phyloP scores from a whole-genome alignment of 306 rosid genomes.

The Prunus dulcis region DNA sequence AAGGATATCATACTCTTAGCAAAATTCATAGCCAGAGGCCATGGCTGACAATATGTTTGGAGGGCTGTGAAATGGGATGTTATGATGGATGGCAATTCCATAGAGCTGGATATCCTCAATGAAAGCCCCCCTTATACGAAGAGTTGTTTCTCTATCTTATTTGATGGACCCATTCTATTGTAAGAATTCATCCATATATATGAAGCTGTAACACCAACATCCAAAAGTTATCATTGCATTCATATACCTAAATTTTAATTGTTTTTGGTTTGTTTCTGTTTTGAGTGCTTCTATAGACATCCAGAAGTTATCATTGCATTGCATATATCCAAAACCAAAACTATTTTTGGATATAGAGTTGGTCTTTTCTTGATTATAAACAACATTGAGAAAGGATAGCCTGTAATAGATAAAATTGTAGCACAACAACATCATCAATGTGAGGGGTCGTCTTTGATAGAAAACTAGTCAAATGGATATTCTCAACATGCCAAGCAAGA shows the following conservation, averaged over 20 bases:
- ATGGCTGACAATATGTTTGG: constrained; percentile 29
- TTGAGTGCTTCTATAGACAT: too few species aligned
- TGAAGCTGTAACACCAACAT: too few species aligned
- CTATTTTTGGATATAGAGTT: too few species aligned
- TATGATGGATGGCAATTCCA: constrained; percentile 42
- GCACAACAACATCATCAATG: not conserved
- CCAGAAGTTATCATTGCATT: too few species aligned
- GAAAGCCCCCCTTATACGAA: not conserved
- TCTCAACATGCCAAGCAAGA: not conserved
- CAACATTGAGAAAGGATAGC: not conserved
- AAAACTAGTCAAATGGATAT: not conserved
- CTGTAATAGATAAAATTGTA: not conserved
- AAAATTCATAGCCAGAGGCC: constrained; percentile 12
- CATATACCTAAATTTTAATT: too few species aligned
- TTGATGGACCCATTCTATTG: too few species aligned
- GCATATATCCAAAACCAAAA: too few species aligned
- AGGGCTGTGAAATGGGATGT: constrained; percentile 37
- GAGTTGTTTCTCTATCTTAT: not conserved
- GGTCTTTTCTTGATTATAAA: not conserved
- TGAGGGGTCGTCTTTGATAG: not conserved
- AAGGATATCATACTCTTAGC: constrained; percentile 4
- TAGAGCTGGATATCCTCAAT: not conserved
- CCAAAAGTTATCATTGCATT: too few species aligned
- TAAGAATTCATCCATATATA: too few species aligned
- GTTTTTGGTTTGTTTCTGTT: too few species aligned